Conservation (phyloP, 1,139 yeast species). For the Yamadazyma kanchanaburiensis region DNA sequence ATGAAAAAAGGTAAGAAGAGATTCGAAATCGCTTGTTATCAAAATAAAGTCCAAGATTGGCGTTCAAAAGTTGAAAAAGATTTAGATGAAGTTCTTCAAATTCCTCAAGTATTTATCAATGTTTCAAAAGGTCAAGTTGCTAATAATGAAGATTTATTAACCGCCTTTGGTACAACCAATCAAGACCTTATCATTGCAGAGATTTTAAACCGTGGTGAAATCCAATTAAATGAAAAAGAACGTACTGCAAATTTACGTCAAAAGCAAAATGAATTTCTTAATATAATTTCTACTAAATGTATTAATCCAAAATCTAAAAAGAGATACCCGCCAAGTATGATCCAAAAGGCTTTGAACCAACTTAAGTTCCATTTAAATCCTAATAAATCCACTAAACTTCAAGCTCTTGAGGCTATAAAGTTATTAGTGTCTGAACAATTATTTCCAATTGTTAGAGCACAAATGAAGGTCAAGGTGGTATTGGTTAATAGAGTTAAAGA, state of each 20-base stretch:
- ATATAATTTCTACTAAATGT: slow-evolving; percentile 83
- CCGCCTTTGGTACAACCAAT: slow-evolving; percentile 74
- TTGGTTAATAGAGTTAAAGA: slow-evolving; percentile 50
- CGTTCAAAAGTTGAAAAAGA: slow-evolving; percentile 87
- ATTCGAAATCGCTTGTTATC: slow-evolving; percentile 95
- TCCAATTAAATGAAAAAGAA: slow-evolving; percentile 92
- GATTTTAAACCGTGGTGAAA: slow-evolving; percentile 85
- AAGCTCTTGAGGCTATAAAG: slow-evolving; percentile 90
- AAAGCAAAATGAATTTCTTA: slow-evolving; percentile 78
- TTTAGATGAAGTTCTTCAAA: slow-evolving; percentile 90
- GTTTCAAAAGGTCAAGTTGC: slow-evolving; percentile 97
- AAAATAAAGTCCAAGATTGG: slow-evolving; percentile 95
- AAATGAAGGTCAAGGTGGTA: slow-evolving; percentile 76
- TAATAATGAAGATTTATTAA: slow-evolving; percentile 74
- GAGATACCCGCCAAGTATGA: slow-evolving; percentile 92
- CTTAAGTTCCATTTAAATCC: slow-evolving; percentile 77
- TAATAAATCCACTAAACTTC: slow-evolving; percentile 79
- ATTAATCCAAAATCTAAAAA: slow-evolving; percentile 87
- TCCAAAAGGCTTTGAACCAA: slow-evolving; percentile 80
- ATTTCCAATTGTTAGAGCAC: slow-evolving; percentile 91
- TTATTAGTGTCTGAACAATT: slow-evolving; percentile 72
- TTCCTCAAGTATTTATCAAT: slow-evolving; percentile 89
- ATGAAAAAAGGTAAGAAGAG: slow-evolving; percentile 88
- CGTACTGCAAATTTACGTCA: slow-evolving; percentile 73
- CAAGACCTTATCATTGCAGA: slow-evolving; percentile 72